These are phyloP conservation scores for Aureobasidium zeae DNA, from an alignment of 2,329 filamentous ascomycete species.

Conservation along the genomic window DNA sequence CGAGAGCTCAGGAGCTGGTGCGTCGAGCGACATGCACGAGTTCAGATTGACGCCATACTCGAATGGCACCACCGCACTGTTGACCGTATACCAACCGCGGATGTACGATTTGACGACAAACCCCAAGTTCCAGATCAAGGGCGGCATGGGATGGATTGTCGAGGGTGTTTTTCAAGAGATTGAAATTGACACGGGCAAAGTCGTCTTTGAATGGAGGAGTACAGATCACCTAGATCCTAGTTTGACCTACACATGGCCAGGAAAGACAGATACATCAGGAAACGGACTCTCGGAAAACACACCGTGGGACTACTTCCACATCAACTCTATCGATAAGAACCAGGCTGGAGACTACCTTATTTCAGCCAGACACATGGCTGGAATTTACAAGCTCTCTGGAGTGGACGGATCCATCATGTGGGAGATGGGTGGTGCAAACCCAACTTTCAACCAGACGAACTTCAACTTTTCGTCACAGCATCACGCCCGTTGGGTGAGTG, in stretches of 20 bases:
- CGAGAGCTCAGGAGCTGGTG: slow-evolving; percentile 30
- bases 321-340: slow-evolving; percentile 46
- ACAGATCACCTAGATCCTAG: slow-evolving; percentile 47
- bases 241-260: slow-evolving; percentile 39
- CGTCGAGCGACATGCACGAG: slow-evolving; percentile 46
- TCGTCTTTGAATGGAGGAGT: slow-evolving; percentile 52
- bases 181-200: slow-evolving; percentile 45
- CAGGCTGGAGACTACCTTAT: slow-evolving; percentile 40
- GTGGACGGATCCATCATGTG: slow-evolving; percentile 40
- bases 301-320: slow-evolving; percentile 48
- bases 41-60: slow-evolving; percentile 39
- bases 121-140: slow-evolving; percentile 28
- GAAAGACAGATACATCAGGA: slow-evolving; percentile 36
- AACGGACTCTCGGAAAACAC: slow-evolving; percentile 38
- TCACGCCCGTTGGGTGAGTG: slow-evolving; percentile 40
- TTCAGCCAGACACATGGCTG: slow-evolving; percentile 38
- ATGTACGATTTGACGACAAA: slow-evolving; percentile 39
- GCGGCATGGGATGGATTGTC: slow-evolving; percentile 43
- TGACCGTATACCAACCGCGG: slow-evolving; percentile 32
- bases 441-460: slow-evolving; percentile 39
- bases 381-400: slow-evolving; percentile 41
- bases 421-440: slow-evolving; percentile 41
- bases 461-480: slow-evolving; percentile 46
- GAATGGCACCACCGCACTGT: slow-evolving; percentile 32
- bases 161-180: slow-evolving; percentile 47